Percentiles rank a stretch among this genome's conserved stretches.
These are phyloP conservation scores for Heterobasidion annosum DNA, from an alignment of 1,284 basidiomycete genomes.

Conservation along the genomic window DNA sequence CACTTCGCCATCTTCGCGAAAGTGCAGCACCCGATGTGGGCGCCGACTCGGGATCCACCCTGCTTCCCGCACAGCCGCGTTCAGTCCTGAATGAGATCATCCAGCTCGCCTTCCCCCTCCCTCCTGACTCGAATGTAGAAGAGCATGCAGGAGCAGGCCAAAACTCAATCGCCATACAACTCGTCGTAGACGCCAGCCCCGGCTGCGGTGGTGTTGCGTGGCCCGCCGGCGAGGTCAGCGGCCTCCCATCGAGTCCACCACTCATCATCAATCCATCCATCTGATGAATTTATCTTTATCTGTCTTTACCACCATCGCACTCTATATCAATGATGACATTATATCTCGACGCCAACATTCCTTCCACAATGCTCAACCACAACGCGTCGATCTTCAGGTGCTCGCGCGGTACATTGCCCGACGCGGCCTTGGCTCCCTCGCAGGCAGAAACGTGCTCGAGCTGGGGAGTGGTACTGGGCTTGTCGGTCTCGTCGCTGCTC, in stretches of 20 bases:
- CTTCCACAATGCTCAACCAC: neutral
- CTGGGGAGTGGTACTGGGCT: conserved; percentile 88
- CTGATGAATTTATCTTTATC: neutral
- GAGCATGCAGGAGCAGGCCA: no score
- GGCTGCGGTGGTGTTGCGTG: conserved; percentile 91
- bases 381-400: conserved; percentile 37
- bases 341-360: neutral
- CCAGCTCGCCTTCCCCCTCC: conserved; percentile 30
- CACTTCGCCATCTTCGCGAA: conserved; percentile 54
- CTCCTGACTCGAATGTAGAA: conserved; percentile 9
- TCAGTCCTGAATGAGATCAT: conserved; percentile 41
- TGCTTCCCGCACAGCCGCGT: conserved; percentile 50
- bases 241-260: no score
- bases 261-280: neutral
- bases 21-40: conserved; percentile 11
- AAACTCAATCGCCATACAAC: conserved; percentile 28
- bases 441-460: conserved; percentile 62
- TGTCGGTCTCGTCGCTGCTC: conserved; percentile 76
- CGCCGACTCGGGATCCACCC: conserved; percentile 17
- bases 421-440: conserved; percentile 38
- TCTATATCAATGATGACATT: neutral
- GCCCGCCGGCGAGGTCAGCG: conserved; percentile 82
- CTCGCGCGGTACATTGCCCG: conserved; percentile 65
- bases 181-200: conserved; percentile 68
- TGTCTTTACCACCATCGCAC: no score